These are phyloP conservation scores for Kodamaea ohmeri DNA, from an alignment of 1,139 yeast genomes.

Conservation along the genomic window DNA sequence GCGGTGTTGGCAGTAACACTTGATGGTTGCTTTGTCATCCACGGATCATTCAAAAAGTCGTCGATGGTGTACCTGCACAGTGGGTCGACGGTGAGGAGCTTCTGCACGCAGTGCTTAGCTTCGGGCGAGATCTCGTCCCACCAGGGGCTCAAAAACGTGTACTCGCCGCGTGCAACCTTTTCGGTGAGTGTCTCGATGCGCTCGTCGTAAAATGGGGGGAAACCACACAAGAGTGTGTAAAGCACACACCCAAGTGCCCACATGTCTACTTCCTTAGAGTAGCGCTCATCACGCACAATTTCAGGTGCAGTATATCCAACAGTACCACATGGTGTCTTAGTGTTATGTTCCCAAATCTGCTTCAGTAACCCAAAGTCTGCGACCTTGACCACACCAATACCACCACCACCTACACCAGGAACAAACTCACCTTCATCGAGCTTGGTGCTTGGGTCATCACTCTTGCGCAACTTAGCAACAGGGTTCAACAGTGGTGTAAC, in stretches of 20 bases:
- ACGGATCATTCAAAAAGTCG: slow-evolving; percentile 79
- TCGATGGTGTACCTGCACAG: slow-evolving; percentile 70
- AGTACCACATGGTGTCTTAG: slow-evolving; percentile 64
- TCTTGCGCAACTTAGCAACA: slow-evolving; percentile 36
- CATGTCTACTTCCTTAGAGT: slow-evolving; percentile 61
- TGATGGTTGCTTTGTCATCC: slow-evolving; percentile 52
- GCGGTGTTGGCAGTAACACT: neutral
- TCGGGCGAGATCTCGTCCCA: slow-evolving; percentile 58
- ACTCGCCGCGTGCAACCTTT: slow-evolving; percentile 59
- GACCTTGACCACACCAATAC: slow-evolving; percentile 50
- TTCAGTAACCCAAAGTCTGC: slow-evolving; percentile 61
- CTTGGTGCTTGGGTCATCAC: slow-evolving; percentile 48
- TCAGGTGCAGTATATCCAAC: slow-evolving; percentile 66
- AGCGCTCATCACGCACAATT: slow-evolving; percentile 55
- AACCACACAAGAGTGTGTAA: slow-evolving; percentile 59
- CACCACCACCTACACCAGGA: slow-evolving; percentile 50
- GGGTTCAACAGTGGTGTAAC: slow-evolving; percentile 41
- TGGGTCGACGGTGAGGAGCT: slow-evolving; percentile 81
- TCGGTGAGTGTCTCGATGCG: slow-evolving; percentile 54
- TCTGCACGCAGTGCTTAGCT: slow-evolving; percentile 66
- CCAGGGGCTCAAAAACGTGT: slow-evolving; percentile 58
- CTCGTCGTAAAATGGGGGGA: slow-evolving; percentile 62
- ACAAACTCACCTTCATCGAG: slow-evolving; percentile 52
- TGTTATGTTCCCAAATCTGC: slow-evolving; percentile 55
- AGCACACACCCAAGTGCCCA: slow-evolving; percentile 65